Evolutionary conservation across 164 flowering plant species (phyloP).

Genomic region (Dillenia turbinata): DNA sequence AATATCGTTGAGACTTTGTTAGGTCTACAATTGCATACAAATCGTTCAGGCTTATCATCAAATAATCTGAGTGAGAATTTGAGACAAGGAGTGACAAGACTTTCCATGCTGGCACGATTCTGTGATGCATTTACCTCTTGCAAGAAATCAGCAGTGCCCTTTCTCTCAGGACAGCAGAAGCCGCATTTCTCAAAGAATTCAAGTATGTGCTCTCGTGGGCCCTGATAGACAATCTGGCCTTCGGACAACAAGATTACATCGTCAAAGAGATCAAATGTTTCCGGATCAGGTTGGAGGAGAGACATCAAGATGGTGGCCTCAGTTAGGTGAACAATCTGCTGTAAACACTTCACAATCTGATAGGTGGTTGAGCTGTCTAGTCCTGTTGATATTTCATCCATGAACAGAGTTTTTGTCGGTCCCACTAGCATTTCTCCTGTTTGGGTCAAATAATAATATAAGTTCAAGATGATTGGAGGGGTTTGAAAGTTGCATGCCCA

Average conservation of each 20-base stretch:
- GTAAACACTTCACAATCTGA: slow-evolving; percentile 94
- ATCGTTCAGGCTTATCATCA: no score
- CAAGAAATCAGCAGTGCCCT: slow-evolving; percentile 91
- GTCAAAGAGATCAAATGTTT: slow-evolving; percentile 91
- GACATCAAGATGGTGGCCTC: slow-evolving; percentile 88
- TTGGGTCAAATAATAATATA: not conserved
- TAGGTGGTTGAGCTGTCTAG: slow-evolving; percentile 96
- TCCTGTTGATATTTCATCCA: slow-evolving; percentile 99
- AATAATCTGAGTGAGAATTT: no score
- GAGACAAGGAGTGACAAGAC: no score
- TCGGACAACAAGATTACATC: slow-evolving; percentile 84
- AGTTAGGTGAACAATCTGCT: slow-evolving; percentile 80
- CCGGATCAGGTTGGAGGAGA: slow-evolving; percentile 94
- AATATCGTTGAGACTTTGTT: no score
- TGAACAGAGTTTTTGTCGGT: slow-evolving; percentile 83
- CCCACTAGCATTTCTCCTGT: slow-evolving; percentile 99
- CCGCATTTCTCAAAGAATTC: slow-evolving; percentile 86
- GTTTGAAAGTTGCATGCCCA: no score
- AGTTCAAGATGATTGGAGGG: no score
- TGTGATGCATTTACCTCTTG: slow-evolving; percentile 64
- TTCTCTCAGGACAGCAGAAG: slow-evolving; percentile 82
- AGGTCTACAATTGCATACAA: no score
- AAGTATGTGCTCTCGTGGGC: slow-evolving; percentile 77
- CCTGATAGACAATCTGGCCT: slow-evolving; percentile 91
- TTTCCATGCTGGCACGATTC: no score